Conservation (phyloP, 805 yeast species). For the Wickerhamiella allomyrinae region DNA sequence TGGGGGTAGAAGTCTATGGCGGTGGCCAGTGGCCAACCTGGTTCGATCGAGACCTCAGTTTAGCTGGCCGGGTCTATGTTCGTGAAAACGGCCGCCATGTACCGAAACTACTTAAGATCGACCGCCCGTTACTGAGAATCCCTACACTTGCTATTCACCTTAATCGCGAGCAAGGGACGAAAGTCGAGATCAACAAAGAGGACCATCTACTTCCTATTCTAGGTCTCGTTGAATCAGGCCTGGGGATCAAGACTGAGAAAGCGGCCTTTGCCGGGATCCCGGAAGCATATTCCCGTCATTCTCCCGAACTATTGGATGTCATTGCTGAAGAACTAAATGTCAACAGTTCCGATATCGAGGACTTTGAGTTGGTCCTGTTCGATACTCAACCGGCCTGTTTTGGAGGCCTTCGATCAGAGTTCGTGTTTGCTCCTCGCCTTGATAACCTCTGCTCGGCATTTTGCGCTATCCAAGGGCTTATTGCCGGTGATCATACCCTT, state of each 20-base stretch:
- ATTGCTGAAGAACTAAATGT: conserved; percentile 54
- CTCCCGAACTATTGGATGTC: conserved; percentile 48
- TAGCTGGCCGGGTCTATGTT: conserved; percentile 85
- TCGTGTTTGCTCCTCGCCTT: conserved; percentile 78
- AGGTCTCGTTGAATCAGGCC: conserved; percentile 33
- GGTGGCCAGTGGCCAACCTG: conserved; percentile 95
- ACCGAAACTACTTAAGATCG: conserved; percentile 61
- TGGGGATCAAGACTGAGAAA: conserved; percentile 19
- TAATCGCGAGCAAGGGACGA: conserved; percentile 49
- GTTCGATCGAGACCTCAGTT: conserved; percentile 86
- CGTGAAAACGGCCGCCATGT: conserved; percentile 36
- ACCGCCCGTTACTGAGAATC: conserved; percentile 73
- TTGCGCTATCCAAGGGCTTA: conserved; percentile 59
- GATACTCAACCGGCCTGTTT: conserved; percentile 73
- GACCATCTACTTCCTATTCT: conserved; percentile 76
- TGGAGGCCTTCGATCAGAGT: conserved; percentile 86
- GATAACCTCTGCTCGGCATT: conserved; percentile 85
- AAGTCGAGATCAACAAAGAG: conserved; percentile 83
- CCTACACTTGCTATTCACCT: conserved; percentile 93
- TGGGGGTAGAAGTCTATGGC: conserved; percentile 90
- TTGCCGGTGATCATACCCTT: conserved; percentile 31
- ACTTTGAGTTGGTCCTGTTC: conserved; percentile 73
- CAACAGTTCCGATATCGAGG: conserved; percentile 49
- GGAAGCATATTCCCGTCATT: conserved; percentile 59
- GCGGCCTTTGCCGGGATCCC: conserved; percentile 49